Evolutionary conservation across 108 stramenopile genomes (phyloP), one percentile per base, ranked within the genome.

Genomic region (Conticribra weissflogii): DNA sequence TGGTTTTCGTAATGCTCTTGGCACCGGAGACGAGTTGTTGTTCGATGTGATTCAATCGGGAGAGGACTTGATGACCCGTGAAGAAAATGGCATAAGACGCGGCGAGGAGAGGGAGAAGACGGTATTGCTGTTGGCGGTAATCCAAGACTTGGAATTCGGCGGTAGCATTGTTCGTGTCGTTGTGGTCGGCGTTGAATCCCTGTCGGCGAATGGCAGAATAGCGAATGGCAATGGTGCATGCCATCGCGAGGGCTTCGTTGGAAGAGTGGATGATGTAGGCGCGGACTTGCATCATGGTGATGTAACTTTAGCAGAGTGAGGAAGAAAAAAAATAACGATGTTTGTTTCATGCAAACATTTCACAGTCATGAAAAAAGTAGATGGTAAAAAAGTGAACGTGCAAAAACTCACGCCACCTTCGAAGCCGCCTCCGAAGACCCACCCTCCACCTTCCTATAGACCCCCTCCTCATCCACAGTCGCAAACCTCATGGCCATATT

Each of bases 261-360:
- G 81, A 82, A 17, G 81, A 72, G 29, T 72, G 65, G 52, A 79
- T 79, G 52, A 96, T 92, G 64, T 81, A 87, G 21, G 95, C 94
- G 4, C 96, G 82, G 0, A 96, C 96, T 83, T 96, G 96, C 96
- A 98, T 96, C 94, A 98, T 97, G 52, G 96, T 95, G 68, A 98
- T 91, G 90, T 97, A 97, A 18, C 69, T 65, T 53, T 45, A 0
- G 5, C n/a, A n/a, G n/a, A n/a, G n/a, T n/a, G n/a, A n/a, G n/a
- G n/a, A n/a, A n/a, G n/a, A n/a, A n/a, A n/a, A n/a, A n/a, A n/a
- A n/a, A n/a, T n/a, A n/a, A n/a, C n/a, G n/a, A n/a, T n/a, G n/a
- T n/a, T n/a, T n/a, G n/a, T n/a, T n/a, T n/a, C n/a, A n/a, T n/a
- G n/a, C n/a, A n/a, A n/a, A n/a, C n/a, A n/a, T n/a, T n/a, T n/a